A percentile compares a stretch with the other conserved stretches of the same genome.
phyloP scores from a whole-genome alignment of 108 stramenopile genomes.

The Pseudonitzschia delicatissima region DNA sequence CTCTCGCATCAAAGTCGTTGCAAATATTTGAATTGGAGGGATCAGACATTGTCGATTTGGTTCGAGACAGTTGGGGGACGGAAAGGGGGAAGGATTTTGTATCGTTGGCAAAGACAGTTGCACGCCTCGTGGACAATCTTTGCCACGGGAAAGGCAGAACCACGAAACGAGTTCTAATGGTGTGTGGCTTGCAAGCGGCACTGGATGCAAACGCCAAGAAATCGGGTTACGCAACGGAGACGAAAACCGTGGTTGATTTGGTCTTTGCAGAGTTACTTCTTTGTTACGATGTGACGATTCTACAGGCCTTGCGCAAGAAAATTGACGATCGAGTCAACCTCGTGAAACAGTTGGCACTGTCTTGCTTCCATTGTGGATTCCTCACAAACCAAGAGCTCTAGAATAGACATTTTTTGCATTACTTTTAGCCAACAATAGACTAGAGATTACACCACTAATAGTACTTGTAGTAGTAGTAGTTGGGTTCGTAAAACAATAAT shows the following conservation, averaged over 20 bases:
- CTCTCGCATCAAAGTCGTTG: constrained; percentile 3
- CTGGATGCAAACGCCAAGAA: constrained; percentile 21
- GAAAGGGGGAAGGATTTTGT: neutral
- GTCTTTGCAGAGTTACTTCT: constrained; percentile 26
- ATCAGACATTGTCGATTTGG: neutral
- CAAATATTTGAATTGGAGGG: constrained; percentile 18
- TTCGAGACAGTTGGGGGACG: neutral
- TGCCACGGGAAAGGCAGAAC: neutral
- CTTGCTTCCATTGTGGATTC: constrained; percentile 34
- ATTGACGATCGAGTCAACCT: constrained; percentile 9
- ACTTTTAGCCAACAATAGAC: no score
- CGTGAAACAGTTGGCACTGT: constrained; percentile 23
- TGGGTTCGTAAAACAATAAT: no score
- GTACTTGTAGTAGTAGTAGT: no score
- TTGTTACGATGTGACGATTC: constrained; percentile 22
- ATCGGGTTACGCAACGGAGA: constrained; percentile 23
- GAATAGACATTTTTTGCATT: no score
- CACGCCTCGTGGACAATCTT: neutral
- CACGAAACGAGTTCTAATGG: constrained; percentile 10
- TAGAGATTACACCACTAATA: no score
- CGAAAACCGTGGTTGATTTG: constrained; percentile 19
- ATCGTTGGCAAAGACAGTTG: neutral
- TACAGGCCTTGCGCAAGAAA: constrained; percentile 29
- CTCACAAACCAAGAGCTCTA: no score
- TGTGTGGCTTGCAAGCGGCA: constrained; percentile 27